Percentiles rank a stretch among this genome's conserved stretches.
phyloP scores from a whole-genome alignment of 768 basidiomycete genomes.

The Rossbeevera mucosa region DNA sequence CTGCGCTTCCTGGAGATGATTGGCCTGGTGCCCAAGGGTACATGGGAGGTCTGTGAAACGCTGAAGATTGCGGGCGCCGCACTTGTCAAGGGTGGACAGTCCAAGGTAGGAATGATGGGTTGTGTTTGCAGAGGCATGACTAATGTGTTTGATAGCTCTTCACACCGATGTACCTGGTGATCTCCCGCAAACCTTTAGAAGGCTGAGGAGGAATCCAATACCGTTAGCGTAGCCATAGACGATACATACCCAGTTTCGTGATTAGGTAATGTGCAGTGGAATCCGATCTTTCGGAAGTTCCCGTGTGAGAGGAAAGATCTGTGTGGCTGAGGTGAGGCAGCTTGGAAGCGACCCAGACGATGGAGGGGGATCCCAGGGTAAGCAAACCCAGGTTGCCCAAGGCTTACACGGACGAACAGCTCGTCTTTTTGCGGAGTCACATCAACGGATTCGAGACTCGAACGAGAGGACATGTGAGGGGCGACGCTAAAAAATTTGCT shows the following conservation, averaged over 20 bases:
- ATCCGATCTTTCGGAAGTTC: slow-evolving; percentile 28
- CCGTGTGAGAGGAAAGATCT: slow-evolving; percentile 11
- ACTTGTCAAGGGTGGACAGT: slow-evolving; percentile 79
- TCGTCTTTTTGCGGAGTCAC: slow-evolving; percentile 52
- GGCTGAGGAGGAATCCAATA: not conserved
- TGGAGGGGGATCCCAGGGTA: slow-evolving; percentile 56
- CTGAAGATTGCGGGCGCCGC: slow-evolving; percentile 77
- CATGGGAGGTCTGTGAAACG: slow-evolving; percentile 83
- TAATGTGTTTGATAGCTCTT: slow-evolving; percentile 53
- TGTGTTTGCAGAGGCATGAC: not conserved
- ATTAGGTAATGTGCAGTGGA: slow-evolving; percentile 7
- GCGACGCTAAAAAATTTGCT: slow-evolving; percentile 68
- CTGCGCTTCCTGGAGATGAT: slow-evolving; percentile 74
- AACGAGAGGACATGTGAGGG: slow-evolving; percentile 54
- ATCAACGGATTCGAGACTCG: slow-evolving; percentile 54
- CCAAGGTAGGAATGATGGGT: slow-evolving; percentile 52
- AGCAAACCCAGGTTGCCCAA: slow-evolving; percentile 62
- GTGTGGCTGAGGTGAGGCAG: slow-evolving; percentile 19
- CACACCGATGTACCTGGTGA: slow-evolving; percentile 80
- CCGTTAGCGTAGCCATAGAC: not conserved
- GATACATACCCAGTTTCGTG: not conserved
- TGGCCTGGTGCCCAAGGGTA: slow-evolving; percentile 87
- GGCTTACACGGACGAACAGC: slow-evolving; percentile 61
- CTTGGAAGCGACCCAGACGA: slow-evolving; percentile 19
- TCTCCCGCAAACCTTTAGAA: slow-evolving; percentile 49